Conservation (phyloP, 2,329 filamentous ascomycete genomes). For the Macrophomina phaseolina region DNA sequence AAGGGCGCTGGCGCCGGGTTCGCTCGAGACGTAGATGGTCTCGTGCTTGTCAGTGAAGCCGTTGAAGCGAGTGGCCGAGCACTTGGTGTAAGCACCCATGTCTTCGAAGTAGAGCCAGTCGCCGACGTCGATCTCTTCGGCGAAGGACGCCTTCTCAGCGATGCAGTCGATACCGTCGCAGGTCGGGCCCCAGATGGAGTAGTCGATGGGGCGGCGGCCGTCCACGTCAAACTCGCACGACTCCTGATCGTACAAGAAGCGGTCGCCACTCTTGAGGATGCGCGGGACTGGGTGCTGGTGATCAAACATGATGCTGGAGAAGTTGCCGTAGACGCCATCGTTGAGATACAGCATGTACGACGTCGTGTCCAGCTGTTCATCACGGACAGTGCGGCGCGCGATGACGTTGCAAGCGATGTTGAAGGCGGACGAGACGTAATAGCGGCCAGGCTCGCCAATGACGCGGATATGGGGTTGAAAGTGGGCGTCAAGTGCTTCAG, state of each 20-base stretch:
- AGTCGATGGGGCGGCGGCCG: conserved; percentile 58
- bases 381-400: conserved; percentile 84
- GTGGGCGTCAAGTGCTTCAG: conserved; percentile 80
- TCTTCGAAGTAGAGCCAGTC: conserved; percentile 99
- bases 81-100: conserved; percentile 99
- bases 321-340: conserved; percentile 97
- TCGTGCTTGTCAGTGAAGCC: conserved; percentile 93
- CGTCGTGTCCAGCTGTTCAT: conserved; percentile 67
- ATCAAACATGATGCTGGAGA: conserved; percentile 99
- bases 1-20: conserved; percentile 81
- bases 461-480: conserved; percentile 84
- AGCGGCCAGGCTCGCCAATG: conserved; percentile 95
- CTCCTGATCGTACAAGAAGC: conserved; percentile 59
- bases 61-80: conserved; percentile 97
- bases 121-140: conserved; percentile 81
- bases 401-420: conserved; percentile 96
- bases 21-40: conserved; percentile 92
- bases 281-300: conserved; percentile 90
- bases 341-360: conserved; percentile 98
- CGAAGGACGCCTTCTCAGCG: conserved; percentile 77
- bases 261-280: conserved; percentile 70
- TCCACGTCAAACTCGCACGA: conserved; percentile 32
- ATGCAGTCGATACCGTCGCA: conserved; percentile 98
- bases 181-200: conserved; percentile 97
- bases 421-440: conserved; percentile 92